Conservation (phyloP, 257 asterid species). For the Parsonsia alboflavescens region DNA sequence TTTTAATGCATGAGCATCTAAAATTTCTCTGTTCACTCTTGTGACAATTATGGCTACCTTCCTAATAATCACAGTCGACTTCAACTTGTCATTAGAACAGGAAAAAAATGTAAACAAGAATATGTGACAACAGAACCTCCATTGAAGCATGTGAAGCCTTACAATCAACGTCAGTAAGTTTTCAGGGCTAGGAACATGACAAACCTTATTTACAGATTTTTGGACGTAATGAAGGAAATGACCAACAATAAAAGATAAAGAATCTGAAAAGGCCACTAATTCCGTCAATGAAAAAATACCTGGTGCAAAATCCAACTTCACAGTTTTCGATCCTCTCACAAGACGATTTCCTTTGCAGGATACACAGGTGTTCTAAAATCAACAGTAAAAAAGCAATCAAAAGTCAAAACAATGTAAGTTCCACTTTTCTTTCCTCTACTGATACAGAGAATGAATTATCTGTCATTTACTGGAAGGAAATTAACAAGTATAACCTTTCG, state of each 20-base stretch:
- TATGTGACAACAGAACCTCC: neutral
- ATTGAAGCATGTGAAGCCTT: neutral
- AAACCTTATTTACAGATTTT: neutral
- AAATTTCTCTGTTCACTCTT: neutral
- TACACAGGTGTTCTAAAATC: slow-evolving; percentile 66
- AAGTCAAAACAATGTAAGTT: neutral
- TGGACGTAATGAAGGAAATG: neutral
- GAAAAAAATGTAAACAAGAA: neutral
- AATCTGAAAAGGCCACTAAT: neutral
- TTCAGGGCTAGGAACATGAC: neutral
- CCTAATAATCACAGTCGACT: neutral
- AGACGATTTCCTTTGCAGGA: slow-evolving; percentile 79
- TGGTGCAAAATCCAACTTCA: slow-evolving; percentile 70
- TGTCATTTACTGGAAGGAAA: neutral
- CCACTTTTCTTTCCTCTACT: neutral
- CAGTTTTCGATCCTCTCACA: slow-evolving; percentile 62
- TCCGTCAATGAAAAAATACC: slow-evolving; percentile 33
- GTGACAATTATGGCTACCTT: neutral
- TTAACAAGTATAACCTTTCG: neutral
- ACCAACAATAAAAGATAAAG: neutral
- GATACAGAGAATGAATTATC: neutral
- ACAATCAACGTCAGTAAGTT: neutral
- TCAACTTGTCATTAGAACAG: neutral
- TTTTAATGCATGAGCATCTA: slow-evolving; percentile 1
- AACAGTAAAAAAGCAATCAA: neutral